Conservation (phyloP, 2,329 filamentous ascomycete genomes). For the Capronia americana region DNA sequence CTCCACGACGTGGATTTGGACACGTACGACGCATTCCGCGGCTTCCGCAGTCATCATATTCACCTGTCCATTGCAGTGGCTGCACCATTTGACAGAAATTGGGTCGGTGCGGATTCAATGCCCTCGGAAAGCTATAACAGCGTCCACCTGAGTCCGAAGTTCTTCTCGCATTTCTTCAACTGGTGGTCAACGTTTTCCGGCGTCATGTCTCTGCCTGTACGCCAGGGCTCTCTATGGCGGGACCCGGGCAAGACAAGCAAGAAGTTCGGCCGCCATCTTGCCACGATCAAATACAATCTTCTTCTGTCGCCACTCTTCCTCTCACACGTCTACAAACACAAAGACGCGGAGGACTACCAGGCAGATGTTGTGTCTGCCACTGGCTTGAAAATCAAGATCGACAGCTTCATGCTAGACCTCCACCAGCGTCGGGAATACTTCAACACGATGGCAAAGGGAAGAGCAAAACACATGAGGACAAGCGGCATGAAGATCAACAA, state of each 20-base stretch:
- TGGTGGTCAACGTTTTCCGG: constrained; percentile 99
- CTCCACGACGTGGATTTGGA: constrained; percentile 61
- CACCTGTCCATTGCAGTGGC: constrained; percentile 91
- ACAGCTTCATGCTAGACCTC: constrained; percentile 96
- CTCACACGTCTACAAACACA: constrained; percentile 98
- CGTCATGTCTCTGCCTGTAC: constrained; percentile 90
- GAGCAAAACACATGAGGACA: constrained; percentile 77
- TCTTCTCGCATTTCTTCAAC: constrained; percentile 97
- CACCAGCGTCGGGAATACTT: constrained; percentile 95
- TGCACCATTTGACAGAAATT: constrained; percentile 85
- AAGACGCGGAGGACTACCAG: constrained; percentile 85
- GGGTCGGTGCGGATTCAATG: constrained; percentile 75
- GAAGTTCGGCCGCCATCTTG: constrained; percentile 94
- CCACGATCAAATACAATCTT: constrained; percentile 98
- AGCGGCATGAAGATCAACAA: constrained; percentile 96
- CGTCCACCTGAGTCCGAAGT: constrained; percentile 89
- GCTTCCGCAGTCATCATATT: constrained; percentile 96
- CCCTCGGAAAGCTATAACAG: constrained; percentile 93
- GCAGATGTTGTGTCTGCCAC: constrained; percentile 85
- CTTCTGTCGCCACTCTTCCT: constrained; percentile 91
- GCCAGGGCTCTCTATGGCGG: constrained; percentile 89
- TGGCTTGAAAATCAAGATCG: constrained; percentile 92
- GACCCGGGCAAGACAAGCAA: constrained; percentile 96
- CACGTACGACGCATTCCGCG: constrained; percentile 88
- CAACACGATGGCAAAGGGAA: constrained; percentile 77